Percentiles rank a stretch among this genome's conserved stretches.
Conservation (phyloP, 2,329 filamentous ascomycete species). For the Chrysoporthe cubensis region DNA sequence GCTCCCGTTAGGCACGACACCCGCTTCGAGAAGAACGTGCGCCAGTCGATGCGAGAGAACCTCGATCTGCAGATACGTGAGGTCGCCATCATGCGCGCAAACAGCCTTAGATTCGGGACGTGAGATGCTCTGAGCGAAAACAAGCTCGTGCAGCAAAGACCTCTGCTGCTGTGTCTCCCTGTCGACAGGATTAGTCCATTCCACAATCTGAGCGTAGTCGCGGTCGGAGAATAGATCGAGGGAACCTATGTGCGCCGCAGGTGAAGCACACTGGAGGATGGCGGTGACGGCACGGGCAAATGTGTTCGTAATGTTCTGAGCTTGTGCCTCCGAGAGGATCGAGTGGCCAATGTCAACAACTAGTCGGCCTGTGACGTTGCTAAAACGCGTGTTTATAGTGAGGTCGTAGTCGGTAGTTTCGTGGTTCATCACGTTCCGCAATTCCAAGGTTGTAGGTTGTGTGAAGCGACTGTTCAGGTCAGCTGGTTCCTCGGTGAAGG, state of each 20-base stretch:
- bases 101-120: slow-evolving; percentile 47
- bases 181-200: slow-evolving; percentile 52
- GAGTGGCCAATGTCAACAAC: slow-evolving; percentile 50
- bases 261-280: slow-evolving; percentile 42
- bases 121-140: slow-evolving; percentile 44
- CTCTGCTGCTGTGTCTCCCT: slow-evolving; percentile 42
- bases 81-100: slow-evolving; percentile 49
- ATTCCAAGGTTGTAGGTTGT: slow-evolving; percentile 34
- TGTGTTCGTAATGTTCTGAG: slow-evolving; percentile 52
- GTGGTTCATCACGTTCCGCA: slow-evolving; percentile 43
- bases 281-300: slow-evolving; percentile 57
- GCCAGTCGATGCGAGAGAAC: slow-evolving; percentile 44
- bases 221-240: slow-evolving; percentile 59
- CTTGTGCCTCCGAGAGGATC: slow-evolving; percentile 48
- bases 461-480: slow-evolving; percentile 41
- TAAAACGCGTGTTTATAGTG: slow-evolving; percentile 49
- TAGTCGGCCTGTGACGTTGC: slow-evolving; percentile 41
- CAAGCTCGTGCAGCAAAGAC: slow-evolving; percentile 49
- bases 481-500: slow-evolving; percentile 48
- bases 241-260: slow-evolving; percentile 40
- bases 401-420: slow-evolving; percentile 53
- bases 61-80: slow-evolving; percentile 47
- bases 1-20: slow-evolving; percentile 44
- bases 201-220: slow-evolving; percentile 57
- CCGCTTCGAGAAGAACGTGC: slow-evolving; percentile 53